These are phyloP conservation scores for Wallacemonas collosoma DNA, from an alignment of 208 protist species.

Conservation along the genomic window DNA sequence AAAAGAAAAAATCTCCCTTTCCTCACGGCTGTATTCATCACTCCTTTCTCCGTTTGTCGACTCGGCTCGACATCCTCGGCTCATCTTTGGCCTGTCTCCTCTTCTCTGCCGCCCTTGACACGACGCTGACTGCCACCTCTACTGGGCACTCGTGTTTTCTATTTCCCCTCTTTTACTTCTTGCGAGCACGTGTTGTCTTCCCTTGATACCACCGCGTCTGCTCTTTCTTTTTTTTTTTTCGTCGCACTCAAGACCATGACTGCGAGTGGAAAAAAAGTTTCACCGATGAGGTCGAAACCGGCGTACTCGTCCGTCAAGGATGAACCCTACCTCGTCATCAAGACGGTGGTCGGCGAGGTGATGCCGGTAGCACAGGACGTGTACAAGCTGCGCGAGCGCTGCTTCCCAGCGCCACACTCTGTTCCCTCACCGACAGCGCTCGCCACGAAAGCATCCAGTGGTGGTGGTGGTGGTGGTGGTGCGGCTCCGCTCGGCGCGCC, in stretches of 20 bases:
- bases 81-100: too few species aligned
- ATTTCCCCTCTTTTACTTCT: background rate
- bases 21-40: background rate
- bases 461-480: too few species aligned
- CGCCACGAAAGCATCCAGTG: too few species aligned
- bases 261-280: background rate
- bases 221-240: slow-evolving; percentile 16
- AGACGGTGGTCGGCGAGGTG: slow-evolving; percentile 40
- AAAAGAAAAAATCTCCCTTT: background rate
- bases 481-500: background rate
- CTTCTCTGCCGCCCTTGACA: too few species aligned
- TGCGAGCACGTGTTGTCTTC: background rate
- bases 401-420: slow-evolving; percentile 1
- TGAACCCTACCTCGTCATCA: slow-evolving; percentile 17
- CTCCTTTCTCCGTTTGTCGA: too few species aligned
- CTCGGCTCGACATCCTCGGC: too few species aligned
- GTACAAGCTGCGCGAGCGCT: background rate
- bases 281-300: background rate
- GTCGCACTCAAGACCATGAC: background rate
- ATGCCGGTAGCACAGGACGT: slow-evolving; percentile 17
- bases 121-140: too few species aligned
- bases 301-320: slow-evolving; percentile 9
- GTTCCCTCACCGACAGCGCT: background rate
- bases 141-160: background rate
- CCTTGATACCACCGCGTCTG: background rate